A percentile compares a stretch with the other conserved stretches of the same genome.
phyloP scores from a whole-genome alignment of 352 stramenopile species.

The Phytopythium ostracodes region DNA sequence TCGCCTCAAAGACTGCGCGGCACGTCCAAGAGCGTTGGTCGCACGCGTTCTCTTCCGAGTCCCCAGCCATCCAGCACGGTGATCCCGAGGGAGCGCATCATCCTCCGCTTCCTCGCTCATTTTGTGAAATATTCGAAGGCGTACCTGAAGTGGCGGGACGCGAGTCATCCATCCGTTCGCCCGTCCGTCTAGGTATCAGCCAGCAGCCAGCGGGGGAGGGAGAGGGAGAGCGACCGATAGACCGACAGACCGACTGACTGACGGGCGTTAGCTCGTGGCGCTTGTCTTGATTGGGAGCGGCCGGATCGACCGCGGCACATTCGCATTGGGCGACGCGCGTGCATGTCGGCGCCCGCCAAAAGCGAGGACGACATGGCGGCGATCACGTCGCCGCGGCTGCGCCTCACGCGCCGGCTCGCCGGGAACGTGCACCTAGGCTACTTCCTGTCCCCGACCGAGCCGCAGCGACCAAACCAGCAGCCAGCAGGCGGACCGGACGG shows the following conservation, averaged over 20 bases:
- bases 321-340: not conserved
- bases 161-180: not conserved
- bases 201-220: too few relatives aligned
- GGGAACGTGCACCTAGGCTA: conserved; percentile 27
- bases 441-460: conserved; percentile 16
- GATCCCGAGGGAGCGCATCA: not conserved
- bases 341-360: conserved; percentile 4
- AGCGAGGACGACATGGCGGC: conserved; percentile 2
- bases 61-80: not conserved
- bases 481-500: conserved; percentile 2
- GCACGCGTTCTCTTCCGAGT: too few relatives aligned
- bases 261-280: not conserved
- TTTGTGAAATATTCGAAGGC: not conserved
- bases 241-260: not conserved
- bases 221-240: not conserved
- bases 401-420: conserved; percentile 22
- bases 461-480: conserved; percentile 6
- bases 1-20: not conserved
- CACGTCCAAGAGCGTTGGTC: not conserved
- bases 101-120: not conserved
- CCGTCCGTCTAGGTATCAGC: not conserved
- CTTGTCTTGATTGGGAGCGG: not conserved
- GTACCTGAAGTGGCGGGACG: not conserved
- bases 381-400: conserved; percentile 13
- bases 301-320: not conserved